A percentile compares a stretch with the other conserved stretches of the same genome.
phyloP scores from a whole-genome alignment of 2,329 filamentous ascomycete species.

The Botrytis squamosa region DNA sequence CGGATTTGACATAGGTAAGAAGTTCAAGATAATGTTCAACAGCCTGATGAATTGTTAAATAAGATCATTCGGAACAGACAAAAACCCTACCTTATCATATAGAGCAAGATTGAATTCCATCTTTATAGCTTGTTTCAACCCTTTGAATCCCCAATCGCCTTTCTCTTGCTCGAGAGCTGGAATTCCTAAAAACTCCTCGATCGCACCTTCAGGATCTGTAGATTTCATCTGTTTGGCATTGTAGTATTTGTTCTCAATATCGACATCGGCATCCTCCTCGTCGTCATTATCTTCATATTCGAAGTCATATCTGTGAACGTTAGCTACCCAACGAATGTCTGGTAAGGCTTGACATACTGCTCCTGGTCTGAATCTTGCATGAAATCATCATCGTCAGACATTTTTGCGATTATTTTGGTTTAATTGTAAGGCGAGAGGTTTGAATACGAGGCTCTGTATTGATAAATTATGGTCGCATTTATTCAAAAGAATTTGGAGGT shows the following conservation, averaged over 20 bases:
- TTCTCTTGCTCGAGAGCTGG: conserved; percentile 84
- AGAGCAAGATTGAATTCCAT: conserved; percentile 89
- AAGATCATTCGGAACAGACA: not conserved
- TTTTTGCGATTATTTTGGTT: conserved; percentile 33
- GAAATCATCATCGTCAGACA: conserved; percentile 72
- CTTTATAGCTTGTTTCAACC: conserved; percentile 96
- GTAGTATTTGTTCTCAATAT: conserved; percentile 99
- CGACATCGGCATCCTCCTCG: conserved; percentile 82
- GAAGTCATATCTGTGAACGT: conserved; percentile 73
- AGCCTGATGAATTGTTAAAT: conserved; percentile 54
- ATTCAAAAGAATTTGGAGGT: not conserved
- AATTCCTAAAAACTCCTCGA: conserved; percentile 89
- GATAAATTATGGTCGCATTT: not conserved
- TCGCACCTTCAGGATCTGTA: conserved; percentile 81
- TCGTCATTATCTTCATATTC: conserved; percentile 93
- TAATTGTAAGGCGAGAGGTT: not conserved
- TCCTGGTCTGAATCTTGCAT: conserved; percentile 91
- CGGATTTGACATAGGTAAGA: conserved; percentile 94
- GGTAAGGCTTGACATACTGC: conserved; percentile 55
- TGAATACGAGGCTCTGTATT: not conserved
- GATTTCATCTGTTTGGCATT: conserved; percentile 96
- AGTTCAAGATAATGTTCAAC: conserved; percentile 92
- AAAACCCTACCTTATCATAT: conserved; percentile 69
- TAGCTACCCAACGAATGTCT: conserved; percentile 24
- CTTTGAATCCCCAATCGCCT: conserved; percentile 98